Conservation (phyloP, 2,329 filamentous ascomycete genomes). For the Aspergillus arachidicola region DNA sequence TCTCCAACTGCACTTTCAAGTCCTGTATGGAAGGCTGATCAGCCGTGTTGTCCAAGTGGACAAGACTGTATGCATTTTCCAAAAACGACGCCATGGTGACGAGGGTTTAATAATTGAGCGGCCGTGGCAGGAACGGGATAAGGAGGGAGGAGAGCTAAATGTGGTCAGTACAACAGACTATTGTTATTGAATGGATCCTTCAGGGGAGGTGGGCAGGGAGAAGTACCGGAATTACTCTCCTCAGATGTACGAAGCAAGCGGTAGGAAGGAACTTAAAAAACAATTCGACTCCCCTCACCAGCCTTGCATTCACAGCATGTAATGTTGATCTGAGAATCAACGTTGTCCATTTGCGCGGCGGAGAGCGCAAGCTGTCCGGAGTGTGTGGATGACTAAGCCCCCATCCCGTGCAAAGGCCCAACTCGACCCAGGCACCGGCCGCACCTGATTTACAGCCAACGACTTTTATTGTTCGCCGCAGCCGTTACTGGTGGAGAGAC, state of each 20-base stretch:
- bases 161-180: conserved; percentile 32
- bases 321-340: conserved; percentile 37
- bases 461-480: conserved; percentile 13
- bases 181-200: conserved; percentile 26
- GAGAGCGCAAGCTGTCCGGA: conserved; percentile 36
- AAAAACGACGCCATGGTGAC: conserved; percentile 88
- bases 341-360: conserved; percentile 45
- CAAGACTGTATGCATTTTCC: conserved; percentile 92
- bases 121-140: conserved; percentile 26
- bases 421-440: background rate
- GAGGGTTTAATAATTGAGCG: conserved; percentile 8
- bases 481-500: conserved; percentile 8
- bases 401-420: conserved; percentile 20
- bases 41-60: conserved; percentile 95
- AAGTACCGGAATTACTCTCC: conserved; percentile 34
- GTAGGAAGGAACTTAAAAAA: conserved; percentile 29
- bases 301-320: conserved; percentile 39
- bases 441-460: conserved; percentile 10
- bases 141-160: conserved; percentile 35
- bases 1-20: conserved; percentile 89
- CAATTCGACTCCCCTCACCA: conserved; percentile 40
- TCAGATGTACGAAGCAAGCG: conserved; percentile 24
- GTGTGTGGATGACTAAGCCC: conserved; percentile 51
- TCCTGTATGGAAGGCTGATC: conserved; percentile 90
- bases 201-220: conserved; percentile 18